Conservation (phyloP, 2,329 filamentous ascomycete genomes). For the Colletotrichum sp. region DNA sequence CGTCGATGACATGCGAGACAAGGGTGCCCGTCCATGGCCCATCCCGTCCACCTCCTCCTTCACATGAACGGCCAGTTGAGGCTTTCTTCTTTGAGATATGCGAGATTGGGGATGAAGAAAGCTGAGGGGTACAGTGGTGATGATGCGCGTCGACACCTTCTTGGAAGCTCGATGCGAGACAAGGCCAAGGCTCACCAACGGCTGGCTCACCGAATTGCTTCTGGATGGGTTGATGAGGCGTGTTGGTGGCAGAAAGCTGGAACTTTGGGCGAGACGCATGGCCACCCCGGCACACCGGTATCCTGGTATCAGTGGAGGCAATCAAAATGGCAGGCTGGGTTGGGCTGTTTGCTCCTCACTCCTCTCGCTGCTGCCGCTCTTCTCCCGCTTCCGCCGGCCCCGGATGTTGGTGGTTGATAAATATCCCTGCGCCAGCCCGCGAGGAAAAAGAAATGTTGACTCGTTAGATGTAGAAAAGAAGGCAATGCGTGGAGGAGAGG, state of each 20-base stretch:
- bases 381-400: neutral
- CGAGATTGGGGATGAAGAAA: neutral
- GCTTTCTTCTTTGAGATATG: neutral
- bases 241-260: neutral
- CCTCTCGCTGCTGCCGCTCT: neutral
- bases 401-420: neutral
- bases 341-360: neutral
- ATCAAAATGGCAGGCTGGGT: neutral
- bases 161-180: neutral
- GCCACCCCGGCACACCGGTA: neutral
- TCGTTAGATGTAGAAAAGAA: neutral
- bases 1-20: neutral
- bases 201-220: neutral
- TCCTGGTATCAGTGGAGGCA: neutral
- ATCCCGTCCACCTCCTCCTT: neutral
- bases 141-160: neutral
- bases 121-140: neutral
- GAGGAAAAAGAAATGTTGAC: neutral
- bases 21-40: neutral
- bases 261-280: neutral
- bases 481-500: neutral
- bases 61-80: neutral
- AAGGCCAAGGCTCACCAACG: neutral
- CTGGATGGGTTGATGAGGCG: neutral
- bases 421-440: neutral